phyloP scores from a whole-genome alignment of 73 alveolate genomes.

The Paraurostyla sp. region DNA sequence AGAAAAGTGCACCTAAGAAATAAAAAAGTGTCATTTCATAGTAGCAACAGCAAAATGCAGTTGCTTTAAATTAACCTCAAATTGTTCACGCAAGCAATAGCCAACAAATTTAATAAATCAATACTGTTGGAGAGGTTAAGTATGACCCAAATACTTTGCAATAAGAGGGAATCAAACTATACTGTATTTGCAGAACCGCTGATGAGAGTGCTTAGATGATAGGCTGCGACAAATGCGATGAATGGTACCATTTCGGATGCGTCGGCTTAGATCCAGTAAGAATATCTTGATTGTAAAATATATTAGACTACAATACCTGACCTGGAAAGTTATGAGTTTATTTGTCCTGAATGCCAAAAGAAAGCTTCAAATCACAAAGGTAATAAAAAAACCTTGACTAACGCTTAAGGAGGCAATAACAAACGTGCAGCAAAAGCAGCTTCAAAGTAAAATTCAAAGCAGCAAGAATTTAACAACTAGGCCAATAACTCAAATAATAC shows the following conservation, averaged over 20 bases:
- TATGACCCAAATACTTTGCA: too few relatives aligned
- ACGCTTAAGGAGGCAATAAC: neutral
- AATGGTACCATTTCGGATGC: conserved; percentile 72
- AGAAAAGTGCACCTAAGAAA: too few relatives aligned
- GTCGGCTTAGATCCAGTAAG: conserved; percentile 64
- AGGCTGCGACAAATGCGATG: conserved; percentile 70
- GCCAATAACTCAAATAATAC: neutral
- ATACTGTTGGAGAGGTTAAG: too few relatives aligned
- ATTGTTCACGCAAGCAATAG: too few relatives aligned
- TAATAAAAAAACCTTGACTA: neutral
- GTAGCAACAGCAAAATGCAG: too few relatives aligned
- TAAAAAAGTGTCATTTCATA: too few relatives aligned
- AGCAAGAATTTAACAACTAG: neutral
- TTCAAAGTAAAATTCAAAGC: neutral
- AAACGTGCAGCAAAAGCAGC: neutral
- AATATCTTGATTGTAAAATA: neutral
- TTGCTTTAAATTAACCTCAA: too few relatives aligned
- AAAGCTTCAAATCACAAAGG: conserved; percentile 10
- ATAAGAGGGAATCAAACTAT: conserved; percentile 24
- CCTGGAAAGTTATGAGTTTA: conserved; percentile 42
- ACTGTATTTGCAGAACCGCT: conserved; percentile 66
- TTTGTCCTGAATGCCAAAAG: conserved; percentile 65
- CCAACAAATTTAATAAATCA: too few relatives aligned
- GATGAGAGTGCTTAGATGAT: conserved; percentile 67
- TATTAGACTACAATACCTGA: conserved; percentile 44